Evolutionary conservation across 345 rosid genomes (phyloP), one percentile per base, ranked within the genome.

Genomic region (Brassica incana): DNA sequence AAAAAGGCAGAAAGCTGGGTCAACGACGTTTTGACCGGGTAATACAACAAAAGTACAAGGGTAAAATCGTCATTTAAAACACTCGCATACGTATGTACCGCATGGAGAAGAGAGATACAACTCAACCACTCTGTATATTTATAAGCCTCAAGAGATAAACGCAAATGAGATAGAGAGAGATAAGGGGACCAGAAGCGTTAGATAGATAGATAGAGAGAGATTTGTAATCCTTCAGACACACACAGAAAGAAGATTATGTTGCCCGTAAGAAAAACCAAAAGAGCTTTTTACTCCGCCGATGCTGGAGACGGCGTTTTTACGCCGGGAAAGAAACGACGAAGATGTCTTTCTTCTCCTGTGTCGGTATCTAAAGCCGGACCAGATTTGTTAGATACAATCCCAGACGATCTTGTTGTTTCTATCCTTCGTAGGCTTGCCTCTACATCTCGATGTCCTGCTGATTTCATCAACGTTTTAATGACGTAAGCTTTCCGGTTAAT

Each of bases 341-440:
- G 88, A 56, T 18, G 54, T 40, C 2, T 67, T 45, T 69, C 73
- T 54, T 40, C 75, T 11, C 67, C 81, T 15, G 8, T 4, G 40
- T 25, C 45, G 8, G 81, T 60, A 5, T 15, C 48, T 3, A 38
- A 23, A 3, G 2, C 43, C 6, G 76, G 81, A 4, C 64, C 25
- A 2, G 95, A 92, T 77, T 82, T 86, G 23, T 84, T 94, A n/a
- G 95, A 92, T 77, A 56, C 83, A 20, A 83, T 94, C 14, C 97
- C 98, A 0, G 97, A 94, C 65, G 98, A 94, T 85, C 89, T 94
- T 77, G 90, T 94, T 67, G 74, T 86, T 45, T 84, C 76, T 54
- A 90, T 94, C 38, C 88, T 94, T 23, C 78, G 85, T 73, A 91
- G 84, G 68, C 88, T 94, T 67, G 86, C 88, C 68, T 88, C 93